These are phyloP conservation scores for Aspergillus cavernicola DNA, from an alignment of 495 filamentous ascomycete genomes.

Conservation along the genomic window DNA sequence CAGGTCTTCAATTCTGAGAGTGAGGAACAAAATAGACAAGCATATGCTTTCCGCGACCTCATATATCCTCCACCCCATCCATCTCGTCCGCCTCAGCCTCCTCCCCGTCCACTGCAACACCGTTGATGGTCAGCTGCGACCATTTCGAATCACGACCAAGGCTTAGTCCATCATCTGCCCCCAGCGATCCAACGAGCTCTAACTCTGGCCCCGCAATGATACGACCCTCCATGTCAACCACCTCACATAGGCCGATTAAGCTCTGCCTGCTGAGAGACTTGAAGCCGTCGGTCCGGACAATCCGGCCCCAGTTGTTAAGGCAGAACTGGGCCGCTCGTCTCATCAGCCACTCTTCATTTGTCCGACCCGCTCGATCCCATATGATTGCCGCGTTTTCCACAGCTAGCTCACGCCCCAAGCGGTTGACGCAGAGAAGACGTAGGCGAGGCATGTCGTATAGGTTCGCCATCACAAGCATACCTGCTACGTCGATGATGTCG, in stretches of 20 bases:
- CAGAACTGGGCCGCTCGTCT: conserved; percentile 84
- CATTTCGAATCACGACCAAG: conserved; percentile 37
- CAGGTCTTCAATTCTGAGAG: no score
- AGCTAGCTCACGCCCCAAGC: conserved; percentile 83
- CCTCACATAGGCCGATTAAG: conserved; percentile 86
- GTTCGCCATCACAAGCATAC: conserved; percentile 96
- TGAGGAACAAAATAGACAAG: neutral
- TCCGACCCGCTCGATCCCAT: conserved; percentile 88
- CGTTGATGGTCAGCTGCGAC: conserved; percentile 47
- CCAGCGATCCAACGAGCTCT: conserved; percentile 69
- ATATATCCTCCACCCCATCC: conserved; percentile 57
- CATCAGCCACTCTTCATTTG: conserved; percentile 89
- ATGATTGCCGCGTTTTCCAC: conserved; percentile 92
- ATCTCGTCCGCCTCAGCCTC: conserved; percentile 67
- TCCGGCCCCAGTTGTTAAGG: conserved; percentile 88
- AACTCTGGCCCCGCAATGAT: conserved; percentile 81
- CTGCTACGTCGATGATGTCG: conserved; percentile 82
- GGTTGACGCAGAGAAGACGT: conserved; percentile 81
- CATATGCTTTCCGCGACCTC: neutral
- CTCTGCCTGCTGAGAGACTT: conserved; percentile 69
- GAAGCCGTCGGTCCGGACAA: conserved; percentile 87
- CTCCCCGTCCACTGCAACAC: conserved; percentile 53
- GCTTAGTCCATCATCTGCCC: conserved; percentile 52
- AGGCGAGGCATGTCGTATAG: conserved; percentile 95
- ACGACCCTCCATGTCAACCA: conserved; percentile 84